Base-by-base conservation (phyloP, 2,329 filamentous ascomycete genomes). In the Cercospora janseana region DNA sequence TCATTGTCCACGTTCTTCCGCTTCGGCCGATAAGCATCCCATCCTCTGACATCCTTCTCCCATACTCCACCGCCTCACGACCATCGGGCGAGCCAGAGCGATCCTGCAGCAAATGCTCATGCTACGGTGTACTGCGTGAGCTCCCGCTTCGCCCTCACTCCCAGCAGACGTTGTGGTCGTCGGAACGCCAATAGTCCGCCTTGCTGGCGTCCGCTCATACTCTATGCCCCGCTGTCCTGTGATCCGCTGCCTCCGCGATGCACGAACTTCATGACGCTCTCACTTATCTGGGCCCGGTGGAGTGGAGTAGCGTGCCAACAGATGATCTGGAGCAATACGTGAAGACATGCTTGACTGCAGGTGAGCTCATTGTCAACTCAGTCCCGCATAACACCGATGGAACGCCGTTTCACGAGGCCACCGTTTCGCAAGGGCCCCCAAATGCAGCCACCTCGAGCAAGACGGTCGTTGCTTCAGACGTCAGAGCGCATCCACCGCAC, bases 331-430 rank as follows among this genome's bases (percentile, higher is more conserved):
- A 63, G 7, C 49, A 58, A 28, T 77, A 70, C 57, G 62, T 77
- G 37, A 60, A 63, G 27, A 60, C 69, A 4, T 64, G 69, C 44
- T 72, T 77, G 59, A 52, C 68, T n/a, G 68, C 86, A 53, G 82
- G 82, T 15, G 85, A 89, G 62, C 74, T 85, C 13, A 79, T 94
- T 49, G 74, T 87, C 60, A 87, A 91, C 63, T 92, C 88, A 4
- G 79, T 95, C 1, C 89, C 89, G 3, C 75, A 76, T 8, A 70
- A 77, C 3, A 69, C 77, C 6, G 71, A 70, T 69, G 66, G 73
- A 72, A 62, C 66, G 58, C 57, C 69, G 65, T 65, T 73, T 66
- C 51, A 68, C 60, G 51, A 75, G 67, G 57, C 77, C 4, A 69
- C 75, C 8, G 81, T 82, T 31, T 75, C 82, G 13, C 75, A 80